Evolutionary conservation across 805 yeast genomes (phyloP).

Genomic region (Kazachstania psychrophila): DNA sequence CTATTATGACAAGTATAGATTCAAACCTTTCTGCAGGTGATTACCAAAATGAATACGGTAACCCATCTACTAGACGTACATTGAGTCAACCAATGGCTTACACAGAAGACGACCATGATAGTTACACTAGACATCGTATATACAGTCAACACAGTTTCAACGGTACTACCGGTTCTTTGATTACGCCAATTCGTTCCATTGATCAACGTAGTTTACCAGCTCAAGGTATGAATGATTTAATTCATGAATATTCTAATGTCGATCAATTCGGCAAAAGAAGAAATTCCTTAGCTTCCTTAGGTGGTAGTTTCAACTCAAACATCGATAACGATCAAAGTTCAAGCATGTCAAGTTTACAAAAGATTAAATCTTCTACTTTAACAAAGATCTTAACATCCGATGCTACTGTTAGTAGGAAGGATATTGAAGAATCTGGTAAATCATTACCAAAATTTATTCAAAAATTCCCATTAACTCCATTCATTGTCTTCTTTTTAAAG

Average conservation of each 20-base stretch:
- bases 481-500: constrained; percentile 32
- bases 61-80: constrained; percentile 8
- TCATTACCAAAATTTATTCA: constrained; percentile 21
- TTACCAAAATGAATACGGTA: constrained; percentile 1
- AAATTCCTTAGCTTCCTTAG: constrained; percentile 9
- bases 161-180: not conserved
- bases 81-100: constrained; percentile 20
- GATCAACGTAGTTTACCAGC: constrained; percentile 33
- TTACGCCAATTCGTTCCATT: constrained; percentile 14
- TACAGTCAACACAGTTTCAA: constrained; percentile 1
- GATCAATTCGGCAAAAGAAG: constrained; percentile 28
- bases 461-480: constrained; percentile 24
- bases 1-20: constrained; percentile 6
- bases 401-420: constrained; percentile 26
- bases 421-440: constrained; percentile 25
- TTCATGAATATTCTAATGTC: constrained; percentile 36
- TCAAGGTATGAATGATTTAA: constrained; percentile 38
- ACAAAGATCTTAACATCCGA: constrained; percentile 30
- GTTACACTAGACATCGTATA: not conserved
- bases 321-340: constrained; percentile 1
- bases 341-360: constrained; percentile 7
- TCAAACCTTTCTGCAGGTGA: constrained; percentile 1
- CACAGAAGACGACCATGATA: constrained; percentile 5
- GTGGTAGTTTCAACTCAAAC: not conserved
- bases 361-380: constrained; percentile 18